These are phyloP conservation scores for Hypoxylon crocopeplum DNA, from an alignment of 495 filamentous ascomycete genomes.

Conservation along the genomic window DNA sequence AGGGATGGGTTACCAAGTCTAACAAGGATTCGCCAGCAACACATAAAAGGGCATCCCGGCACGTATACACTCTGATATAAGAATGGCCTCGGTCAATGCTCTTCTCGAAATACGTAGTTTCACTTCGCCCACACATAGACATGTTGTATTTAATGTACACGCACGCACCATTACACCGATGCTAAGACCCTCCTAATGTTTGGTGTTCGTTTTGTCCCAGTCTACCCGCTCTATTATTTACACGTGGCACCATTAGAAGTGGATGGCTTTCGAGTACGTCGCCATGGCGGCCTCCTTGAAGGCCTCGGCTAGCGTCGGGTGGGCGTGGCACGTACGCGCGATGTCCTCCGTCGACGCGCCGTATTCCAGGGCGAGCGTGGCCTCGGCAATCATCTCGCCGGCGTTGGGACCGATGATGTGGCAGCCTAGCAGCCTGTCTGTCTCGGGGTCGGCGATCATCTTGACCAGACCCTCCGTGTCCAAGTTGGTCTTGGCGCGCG, in stretches of 20 bases:
- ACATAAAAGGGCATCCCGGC: constrained; percentile 5
- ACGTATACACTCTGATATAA: neutral
- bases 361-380: constrained; percentile 93
- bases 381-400: constrained; percentile 99
- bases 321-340: constrained; percentile 93
- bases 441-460: constrained; percentile 96
- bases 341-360: constrained; percentile 95
- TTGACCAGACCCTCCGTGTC: constrained; percentile 97
- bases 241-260: constrained; percentile 78
- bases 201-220: constrained; percentile 6
- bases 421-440: constrained; percentile 90
- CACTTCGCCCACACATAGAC: constrained; percentile 29
- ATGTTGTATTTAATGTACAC: constrained; percentile 43
- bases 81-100: neutral
- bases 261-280: constrained; percentile 94
- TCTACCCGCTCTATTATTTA: constrained; percentile 39
- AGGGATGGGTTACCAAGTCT: too few relatives aligned
- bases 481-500: constrained; percentile 96
- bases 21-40: neutral
- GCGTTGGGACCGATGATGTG: constrained; percentile 97
- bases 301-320: constrained; percentile 94
- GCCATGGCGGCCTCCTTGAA: constrained; percentile 99
- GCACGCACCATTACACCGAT: constrained; percentile 47
- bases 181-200: constrained; percentile 31
- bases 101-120: constrained; percentile 2